Percentiles rank a stretch among this genome's conserved stretches.
Conservation (phyloP, 2,329 filamentous ascomycete species). For the Penicillium sp. region DNA sequence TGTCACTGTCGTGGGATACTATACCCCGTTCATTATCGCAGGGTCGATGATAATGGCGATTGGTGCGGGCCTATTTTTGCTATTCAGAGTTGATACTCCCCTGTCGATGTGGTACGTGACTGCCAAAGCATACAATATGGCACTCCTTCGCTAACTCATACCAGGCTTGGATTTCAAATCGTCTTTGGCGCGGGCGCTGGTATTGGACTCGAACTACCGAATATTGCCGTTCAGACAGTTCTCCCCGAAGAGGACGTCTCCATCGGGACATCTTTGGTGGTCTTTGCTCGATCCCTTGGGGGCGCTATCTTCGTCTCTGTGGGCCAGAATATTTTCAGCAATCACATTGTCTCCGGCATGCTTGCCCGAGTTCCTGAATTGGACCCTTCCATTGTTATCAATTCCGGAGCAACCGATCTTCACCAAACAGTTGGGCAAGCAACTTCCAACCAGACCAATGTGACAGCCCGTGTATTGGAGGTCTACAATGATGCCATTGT, state of each 20-base stretch:
- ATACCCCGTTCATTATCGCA: constrained; percentile 39
- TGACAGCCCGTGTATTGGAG: background rate
- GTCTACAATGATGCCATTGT: background rate
- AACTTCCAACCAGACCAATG: background rate
- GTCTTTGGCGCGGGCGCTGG: constrained; percentile 37
- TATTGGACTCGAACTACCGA: constrained; percentile 30
- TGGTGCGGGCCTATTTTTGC: constrained; percentile 8
- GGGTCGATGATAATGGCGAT: constrained; percentile 38
- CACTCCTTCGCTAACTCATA: constrained; percentile 40
- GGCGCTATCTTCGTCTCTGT: constrained; percentile 30
- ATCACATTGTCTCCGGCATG: constrained; percentile 22
- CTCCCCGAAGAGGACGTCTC: constrained; percentile 32
- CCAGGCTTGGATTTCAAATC: constrained; percentile 34
- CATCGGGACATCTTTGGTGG: constrained; percentile 30
- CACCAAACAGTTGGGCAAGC: background rate
- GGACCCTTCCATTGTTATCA: constrained; percentile 26
- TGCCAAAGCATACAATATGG: constrained; percentile 36
- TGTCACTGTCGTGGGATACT: constrained; percentile 33
- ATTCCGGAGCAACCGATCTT: constrained; percentile 25
- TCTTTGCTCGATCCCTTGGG: constrained; percentile 29
- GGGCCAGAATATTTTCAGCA: constrained; percentile 28
- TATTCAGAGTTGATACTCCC: constrained; percentile 14
- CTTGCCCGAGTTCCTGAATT: constrained; percentile 19
- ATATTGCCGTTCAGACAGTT: constrained; percentile 29
- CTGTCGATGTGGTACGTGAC: constrained; percentile 34